Percentiles rank a stretch among this genome's conserved stretches.
phyloP scores from a whole-genome alignment of 345 rosid genomes.

The Leavenworthia alabamica region DNA sequence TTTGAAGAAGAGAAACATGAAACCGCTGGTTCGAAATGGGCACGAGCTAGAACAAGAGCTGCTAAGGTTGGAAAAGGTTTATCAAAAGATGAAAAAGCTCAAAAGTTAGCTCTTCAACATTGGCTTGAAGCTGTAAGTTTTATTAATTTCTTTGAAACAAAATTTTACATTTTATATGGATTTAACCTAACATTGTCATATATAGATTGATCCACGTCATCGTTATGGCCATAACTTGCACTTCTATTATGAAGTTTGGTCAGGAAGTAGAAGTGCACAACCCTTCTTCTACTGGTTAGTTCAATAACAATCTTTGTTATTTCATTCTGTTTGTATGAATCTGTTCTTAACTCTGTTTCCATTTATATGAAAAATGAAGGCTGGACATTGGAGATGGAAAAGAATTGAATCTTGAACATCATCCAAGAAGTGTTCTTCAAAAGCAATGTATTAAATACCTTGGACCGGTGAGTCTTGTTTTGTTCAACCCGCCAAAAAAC shows the following conservation, averaged over 20 bases:
- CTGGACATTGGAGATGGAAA: slow-evolving; percentile 73
- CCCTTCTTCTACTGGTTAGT: slow-evolving; percentile 75
- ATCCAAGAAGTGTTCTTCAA: slow-evolving; percentile 42
- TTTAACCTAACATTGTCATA: background rate
- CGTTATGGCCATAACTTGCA: slow-evolving; percentile 88
- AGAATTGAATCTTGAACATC: slow-evolving; percentile 46
- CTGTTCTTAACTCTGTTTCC: slow-evolving; percentile 15
- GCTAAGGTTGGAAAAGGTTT: slow-evolving; percentile 74
- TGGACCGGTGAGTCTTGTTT: slow-evolving; percentile 48
- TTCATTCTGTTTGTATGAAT: background rate
- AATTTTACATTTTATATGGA: background rate
- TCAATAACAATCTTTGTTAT: background rate
- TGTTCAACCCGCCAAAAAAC: background rate
- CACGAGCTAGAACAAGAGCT: slow-evolving; percentile 53
- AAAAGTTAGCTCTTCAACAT: slow-evolving; percentile 63
- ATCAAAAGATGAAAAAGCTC: slow-evolving; percentile 66
- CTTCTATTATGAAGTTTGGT: slow-evolving; percentile 68
- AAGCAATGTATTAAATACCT: slow-evolving; percentile 58
- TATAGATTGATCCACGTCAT: slow-evolving; percentile 78
- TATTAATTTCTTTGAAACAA: background rate
- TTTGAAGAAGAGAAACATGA: slow-evolving; percentile 49
- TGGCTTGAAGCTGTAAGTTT: slow-evolving; percentile 78
- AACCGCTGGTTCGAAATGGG: slow-evolving; percentile 55
- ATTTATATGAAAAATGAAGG: slow-evolving; percentile 39
- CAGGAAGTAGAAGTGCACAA: slow-evolving; percentile 52